These are phyloP conservation scores for Mycena belliarum DNA, from an alignment of 768 basidiomycete species.

Conservation along the genomic window DNA sequence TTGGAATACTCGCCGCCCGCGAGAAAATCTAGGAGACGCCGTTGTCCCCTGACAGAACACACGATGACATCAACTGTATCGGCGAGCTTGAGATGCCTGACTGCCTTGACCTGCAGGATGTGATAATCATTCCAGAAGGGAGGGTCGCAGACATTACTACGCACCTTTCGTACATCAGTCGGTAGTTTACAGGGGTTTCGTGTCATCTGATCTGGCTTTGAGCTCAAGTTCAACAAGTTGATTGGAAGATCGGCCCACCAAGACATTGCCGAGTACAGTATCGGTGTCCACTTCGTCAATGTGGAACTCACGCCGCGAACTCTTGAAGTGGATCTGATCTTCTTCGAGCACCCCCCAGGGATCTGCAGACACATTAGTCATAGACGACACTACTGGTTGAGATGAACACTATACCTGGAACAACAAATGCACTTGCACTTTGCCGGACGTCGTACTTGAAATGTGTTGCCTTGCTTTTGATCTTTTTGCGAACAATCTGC, in stretches of 20 bases:
- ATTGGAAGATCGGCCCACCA: constrained; percentile 36
- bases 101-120: constrained; percentile 52
- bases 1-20: constrained; percentile 52
- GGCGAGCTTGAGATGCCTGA: constrained; percentile 49
- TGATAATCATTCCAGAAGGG: background rate
- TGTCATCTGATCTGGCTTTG: constrained; percentile 44
- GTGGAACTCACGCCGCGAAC: constrained; percentile 43
- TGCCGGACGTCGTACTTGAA: constrained; percentile 36
- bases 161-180: constrained; percentile 64
- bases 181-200: constrained; percentile 73
- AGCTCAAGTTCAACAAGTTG: background rate
- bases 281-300: constrained; percentile 47
- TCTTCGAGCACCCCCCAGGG: constrained; percentile 48
- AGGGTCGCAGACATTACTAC: background rate
- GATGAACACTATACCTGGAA: constrained; percentile 38
- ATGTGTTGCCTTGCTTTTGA: constrained; percentile 28
- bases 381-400: too few species aligned
- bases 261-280: constrained; percentile 54
- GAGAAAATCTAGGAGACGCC: constrained; percentile 62
- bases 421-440: constrained; percentile 43
- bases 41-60: constrained; percentile 50
- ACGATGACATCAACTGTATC: constrained; percentile 60
- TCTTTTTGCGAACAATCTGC: constrained; percentile 32
- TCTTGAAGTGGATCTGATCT: constrained; percentile 60
- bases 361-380: constrained; percentile 39